Base-by-base conservation (phyloP, 805 yeast species). In the Candida verbasci region DNA sequence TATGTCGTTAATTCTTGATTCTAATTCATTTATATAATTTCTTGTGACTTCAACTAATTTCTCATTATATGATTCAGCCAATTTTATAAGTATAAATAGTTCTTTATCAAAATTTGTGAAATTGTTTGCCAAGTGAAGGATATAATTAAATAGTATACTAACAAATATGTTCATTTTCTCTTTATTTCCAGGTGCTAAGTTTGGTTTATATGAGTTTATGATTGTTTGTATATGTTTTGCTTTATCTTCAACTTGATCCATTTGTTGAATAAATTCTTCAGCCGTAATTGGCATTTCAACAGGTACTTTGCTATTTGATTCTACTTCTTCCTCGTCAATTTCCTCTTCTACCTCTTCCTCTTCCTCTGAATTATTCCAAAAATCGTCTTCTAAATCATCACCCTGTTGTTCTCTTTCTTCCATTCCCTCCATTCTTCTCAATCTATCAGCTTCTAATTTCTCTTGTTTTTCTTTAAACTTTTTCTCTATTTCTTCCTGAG, bases 121-220 rank as follows among this genome's bases (percentile, higher is more conserved):
- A 9, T 29, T 10, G 12, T 42, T 38, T 9, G 41, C 30, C 22
- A 80, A 52, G 39, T 68, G 62, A 28, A 85, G 55, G 9, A 77
- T 60, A 49, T 85, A 87, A 45, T 80, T 75, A 42, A 85, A 66
- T 10, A 88, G 47, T 8, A 85, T 73, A 3, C 74, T 69, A 1
- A 84, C 72, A 50, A 89, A 82, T 3, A 46, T 52, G 17, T 81
- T 84, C 45, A 85, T 60, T 49, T 74, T 80, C 41, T 79, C 84
- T 52, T 86, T 87, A 56, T 91, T 88, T 3, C 95, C 97, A 38
- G 69, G 74, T 3, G 85, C 87, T 36, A 85, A 66, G 43, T 81
- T 78, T 10, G 97, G 95, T 44, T 84, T 86, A 57, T 81, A 78
- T 0, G 66, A 53, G 35, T 70, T 70, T 39, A 85, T 60, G 28